phyloP scores from a whole-genome alignment of 371 early-diverging fungal species.

The Haplosporangium sp. region DNA sequence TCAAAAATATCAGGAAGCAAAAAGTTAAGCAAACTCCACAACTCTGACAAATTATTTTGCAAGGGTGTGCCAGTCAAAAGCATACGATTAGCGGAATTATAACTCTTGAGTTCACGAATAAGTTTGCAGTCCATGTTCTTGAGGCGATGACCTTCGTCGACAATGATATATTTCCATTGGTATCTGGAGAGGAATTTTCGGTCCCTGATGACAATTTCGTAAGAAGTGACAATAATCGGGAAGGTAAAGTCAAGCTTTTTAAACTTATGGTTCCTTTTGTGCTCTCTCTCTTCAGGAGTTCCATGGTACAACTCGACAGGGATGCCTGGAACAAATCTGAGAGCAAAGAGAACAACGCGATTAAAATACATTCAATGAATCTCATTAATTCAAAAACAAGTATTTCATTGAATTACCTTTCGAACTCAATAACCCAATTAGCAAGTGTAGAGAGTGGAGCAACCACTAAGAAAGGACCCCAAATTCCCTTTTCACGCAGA shows the following conservation, averaged over 20 bases:
- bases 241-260: constrained; percentile 72
- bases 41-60: constrained; percentile 93
- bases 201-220: constrained; percentile 93
- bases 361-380: not conserved
- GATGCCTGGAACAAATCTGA: constrained; percentile 86
- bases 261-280: constrained; percentile 77
- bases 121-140: constrained; percentile 95
- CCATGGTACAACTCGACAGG: constrained; percentile 96
- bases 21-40: constrained; percentile 97
- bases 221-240: constrained; percentile 91
- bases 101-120: constrained; percentile 85
- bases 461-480: constrained; percentile 96
- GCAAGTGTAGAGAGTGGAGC: constrained; percentile 96
- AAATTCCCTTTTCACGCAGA: constrained; percentile 84
- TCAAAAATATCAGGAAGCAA: constrained; percentile 92
- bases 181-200: constrained; percentile 74
- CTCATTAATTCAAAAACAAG: not conserved
- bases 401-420: constrained; percentile 62
- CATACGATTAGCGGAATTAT: constrained; percentile 87
- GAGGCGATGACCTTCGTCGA: constrained; percentile 97
- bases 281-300: constrained; percentile 79
- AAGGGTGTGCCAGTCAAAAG: constrained; percentile 95
- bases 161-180: constrained; percentile 91
- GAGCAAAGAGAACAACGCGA: not conserved
- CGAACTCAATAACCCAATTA: constrained; percentile 98